A percentile compares a stretch with the other conserved stretches of the same genome.
phyloP scores from a whole-genome alignment of 2,329 filamentous ascomycete species.

The Ophiostoma ulmi region DNA sequence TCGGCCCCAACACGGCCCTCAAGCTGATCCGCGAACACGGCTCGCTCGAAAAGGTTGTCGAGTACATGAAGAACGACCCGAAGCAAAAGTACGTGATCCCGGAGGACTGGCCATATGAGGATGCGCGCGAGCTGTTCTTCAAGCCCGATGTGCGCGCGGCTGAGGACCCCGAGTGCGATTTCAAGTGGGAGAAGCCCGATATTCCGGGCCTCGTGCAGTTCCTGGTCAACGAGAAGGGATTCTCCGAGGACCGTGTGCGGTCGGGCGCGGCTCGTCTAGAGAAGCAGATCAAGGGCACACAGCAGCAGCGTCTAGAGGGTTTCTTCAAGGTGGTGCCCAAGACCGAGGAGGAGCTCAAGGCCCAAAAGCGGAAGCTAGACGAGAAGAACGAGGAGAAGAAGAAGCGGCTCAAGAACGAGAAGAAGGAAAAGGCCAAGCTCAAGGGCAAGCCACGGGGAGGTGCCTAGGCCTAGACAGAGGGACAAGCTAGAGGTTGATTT shows the following conservation, averaged over 20 bases:
- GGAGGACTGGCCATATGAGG: conserved; percentile 93
- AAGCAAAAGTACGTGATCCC: conserved; percentile 80
- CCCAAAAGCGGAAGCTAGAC: conserved; percentile 86
- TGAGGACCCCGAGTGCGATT: conserved; percentile 82
- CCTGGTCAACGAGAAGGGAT: conserved; percentile 89
- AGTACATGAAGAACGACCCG: conserved; percentile 67
- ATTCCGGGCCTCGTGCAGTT: conserved; percentile 85
- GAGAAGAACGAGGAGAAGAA: conserved; percentile 88
- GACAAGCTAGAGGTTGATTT: conserved; percentile 29
- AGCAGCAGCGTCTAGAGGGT: conserved; percentile 86
- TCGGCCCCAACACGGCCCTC: conserved; percentile 85
- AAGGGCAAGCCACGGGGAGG: conserved; percentile 77
- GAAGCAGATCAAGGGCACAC: conserved; percentile 86
- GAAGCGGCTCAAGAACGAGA: conserved; percentile 90
- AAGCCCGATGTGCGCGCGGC: conserved; percentile 81
- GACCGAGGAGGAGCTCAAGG: conserved; percentile 78
- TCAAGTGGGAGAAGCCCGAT: conserved; percentile 96
- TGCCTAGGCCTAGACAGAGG: conserved; percentile 30
- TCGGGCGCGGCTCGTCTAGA: conserved; percentile 69
- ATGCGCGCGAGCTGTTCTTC: conserved; percentile 88
- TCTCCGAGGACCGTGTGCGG: conserved; percentile 90
- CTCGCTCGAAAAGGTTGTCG: conserved; percentile 79
- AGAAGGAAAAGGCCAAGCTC: conserved; percentile 88
- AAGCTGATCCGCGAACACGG: conserved; percentile 93
- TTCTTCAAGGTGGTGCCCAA: conserved; percentile 95